phyloP scores from a whole-genome alignment of 257 asterid species.

The Ehretia macrophylla region DNA sequence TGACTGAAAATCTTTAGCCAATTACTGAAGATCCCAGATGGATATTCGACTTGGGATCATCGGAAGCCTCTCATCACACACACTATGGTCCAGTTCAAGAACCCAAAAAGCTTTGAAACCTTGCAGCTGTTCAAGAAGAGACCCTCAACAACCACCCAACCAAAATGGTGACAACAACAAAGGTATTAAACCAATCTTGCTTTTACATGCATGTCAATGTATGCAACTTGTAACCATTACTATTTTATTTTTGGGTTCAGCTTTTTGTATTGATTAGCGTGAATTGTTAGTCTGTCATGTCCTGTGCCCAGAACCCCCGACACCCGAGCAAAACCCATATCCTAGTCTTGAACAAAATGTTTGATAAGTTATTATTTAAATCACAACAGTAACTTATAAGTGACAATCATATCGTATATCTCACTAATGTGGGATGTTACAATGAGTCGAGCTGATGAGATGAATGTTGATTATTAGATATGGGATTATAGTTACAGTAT shows the following conservation, averaged over 20 bases:
- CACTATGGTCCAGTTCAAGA: constrained; percentile 4
- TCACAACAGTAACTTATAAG: too few relatives aligned
- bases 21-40: neutral
- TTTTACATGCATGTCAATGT: neutral
- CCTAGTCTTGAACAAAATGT: too few relatives aligned
- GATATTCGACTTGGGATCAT: constrained; percentile 17
- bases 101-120: constrained; percentile 13
- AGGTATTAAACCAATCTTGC: constrained; percentile 7
- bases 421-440: too few relatives aligned
- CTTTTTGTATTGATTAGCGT: too few relatives aligned
- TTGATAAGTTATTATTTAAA: too few relatives aligned
- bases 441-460: too few relatives aligned
- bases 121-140: constrained; percentile 12
- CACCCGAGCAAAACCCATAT: too few relatives aligned
- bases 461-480: too few relatives aligned
- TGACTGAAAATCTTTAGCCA: neutral
- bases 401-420: too few relatives aligned
- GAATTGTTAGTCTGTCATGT: too few relatives aligned
- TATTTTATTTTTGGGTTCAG: neutral
- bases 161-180: constrained; percentile 11
- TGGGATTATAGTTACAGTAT: too few relatives aligned
- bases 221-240: neutral
- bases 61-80: constrained; percentile 11
- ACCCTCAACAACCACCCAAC: constrained; percentile 11
- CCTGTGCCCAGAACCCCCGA: too few relatives aligned